A percentile compares a stretch with the other conserved stretches of the same genome.
phyloP scores from a whole-genome alignment of 192 early-diverging fungal species.

The Backusella westeae region DNA sequence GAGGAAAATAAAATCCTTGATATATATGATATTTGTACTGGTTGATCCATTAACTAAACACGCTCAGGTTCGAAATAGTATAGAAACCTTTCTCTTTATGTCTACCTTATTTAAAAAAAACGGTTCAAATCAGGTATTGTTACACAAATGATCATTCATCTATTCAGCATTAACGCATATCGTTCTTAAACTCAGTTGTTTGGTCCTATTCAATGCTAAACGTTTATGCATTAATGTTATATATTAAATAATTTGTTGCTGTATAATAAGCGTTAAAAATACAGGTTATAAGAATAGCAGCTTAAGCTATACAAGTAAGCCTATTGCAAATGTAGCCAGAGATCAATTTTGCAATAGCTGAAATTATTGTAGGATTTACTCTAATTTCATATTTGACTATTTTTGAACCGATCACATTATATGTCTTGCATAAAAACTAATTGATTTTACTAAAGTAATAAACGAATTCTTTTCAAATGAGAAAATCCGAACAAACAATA shows the following conservation, averaged over 20 bases:
- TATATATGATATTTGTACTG: not conserved
- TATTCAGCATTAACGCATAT: not conserved
- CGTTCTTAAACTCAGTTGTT: not conserved
- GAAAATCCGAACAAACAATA: not conserved
- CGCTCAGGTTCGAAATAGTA: not conserved
- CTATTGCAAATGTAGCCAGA: not conserved
- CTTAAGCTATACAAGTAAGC: not conserved
- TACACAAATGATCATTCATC: not conserved
- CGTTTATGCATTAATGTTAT: not conserved
- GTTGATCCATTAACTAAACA: not conserved
- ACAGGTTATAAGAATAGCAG: not conserved
- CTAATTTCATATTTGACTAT: not conserved
- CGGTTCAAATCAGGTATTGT: not conserved
- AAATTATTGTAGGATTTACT: not conserved
- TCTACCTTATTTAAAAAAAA: not conserved
- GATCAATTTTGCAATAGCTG: not conserved
- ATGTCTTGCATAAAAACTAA: not conserved
- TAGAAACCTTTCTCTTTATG: not conserved
- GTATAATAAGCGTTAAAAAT: no score
- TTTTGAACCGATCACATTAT: not conserved
- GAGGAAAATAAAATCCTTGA: no score
- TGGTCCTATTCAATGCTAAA: not conserved
- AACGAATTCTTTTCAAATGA: not conserved
- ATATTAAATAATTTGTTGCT: not conserved
- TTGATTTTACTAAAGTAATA: constrained; percentile 3